These are phyloP conservation scores for Solanum virginianum DNA, from an alignment of 257 asterid genomes.

Conservation along the genomic window DNA sequence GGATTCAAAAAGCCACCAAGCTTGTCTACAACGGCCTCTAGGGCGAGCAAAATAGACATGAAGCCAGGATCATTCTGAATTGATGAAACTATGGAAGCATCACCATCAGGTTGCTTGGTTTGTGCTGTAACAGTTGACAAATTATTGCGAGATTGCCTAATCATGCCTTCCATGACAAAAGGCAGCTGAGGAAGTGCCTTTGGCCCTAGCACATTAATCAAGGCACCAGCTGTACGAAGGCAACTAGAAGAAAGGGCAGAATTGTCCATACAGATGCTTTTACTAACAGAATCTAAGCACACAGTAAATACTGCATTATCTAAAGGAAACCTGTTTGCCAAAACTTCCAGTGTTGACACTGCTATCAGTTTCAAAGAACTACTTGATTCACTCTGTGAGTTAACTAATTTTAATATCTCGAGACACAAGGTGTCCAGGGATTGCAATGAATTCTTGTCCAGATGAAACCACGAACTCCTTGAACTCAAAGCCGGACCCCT, in stretches of 20 bases:
- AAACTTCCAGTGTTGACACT: conserved; percentile 55
- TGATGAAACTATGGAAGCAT: conserved; percentile 15
- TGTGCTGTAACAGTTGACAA: conserved; percentile 13
- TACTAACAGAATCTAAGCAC: conserved; percentile 68
- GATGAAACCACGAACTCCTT: conserved; percentile 55
- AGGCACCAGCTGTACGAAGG: conserved; percentile 69
- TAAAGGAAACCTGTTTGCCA: conserved; percentile 49
- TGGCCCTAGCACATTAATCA: conserved; percentile 74
- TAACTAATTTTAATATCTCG: conserved; percentile 43
- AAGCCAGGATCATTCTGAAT: conserved; percentile 29
- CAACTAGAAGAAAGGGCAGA: conserved; percentile 52
- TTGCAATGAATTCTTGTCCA: conserved; percentile 31
- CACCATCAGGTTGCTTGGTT: conserved; percentile 4
- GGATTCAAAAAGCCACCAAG: conserved; percentile 85
- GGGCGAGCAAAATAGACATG: conserved; percentile 49
- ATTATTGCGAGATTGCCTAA: conserved; percentile 29
- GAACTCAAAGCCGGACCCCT: conserved; percentile 26
- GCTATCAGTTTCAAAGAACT: conserved; percentile 60
- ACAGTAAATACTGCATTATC: conserved; percentile 39
- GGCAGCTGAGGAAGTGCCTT: conserved; percentile 77
- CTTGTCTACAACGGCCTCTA: conserved; percentile 68
- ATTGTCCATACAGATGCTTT: conserved; percentile 44
- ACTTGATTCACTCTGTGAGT: conserved; percentile 28
- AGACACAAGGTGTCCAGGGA: conserved; percentile 39
- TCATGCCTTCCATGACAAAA: conserved; percentile 44